phyloP scores from a whole-genome alignment of 257 asterid species.

The Petunia axillaris region DNA sequence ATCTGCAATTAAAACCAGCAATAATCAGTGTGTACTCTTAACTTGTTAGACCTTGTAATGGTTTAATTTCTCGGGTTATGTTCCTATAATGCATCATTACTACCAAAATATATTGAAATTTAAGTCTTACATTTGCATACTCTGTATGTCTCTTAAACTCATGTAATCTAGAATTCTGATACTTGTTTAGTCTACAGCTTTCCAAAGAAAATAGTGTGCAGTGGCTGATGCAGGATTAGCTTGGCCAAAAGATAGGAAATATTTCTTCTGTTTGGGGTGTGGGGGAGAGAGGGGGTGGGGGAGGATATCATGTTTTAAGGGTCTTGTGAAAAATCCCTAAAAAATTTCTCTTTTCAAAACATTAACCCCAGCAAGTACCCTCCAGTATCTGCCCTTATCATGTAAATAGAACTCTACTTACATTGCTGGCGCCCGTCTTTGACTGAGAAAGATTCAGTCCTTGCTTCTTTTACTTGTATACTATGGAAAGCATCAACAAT shows the following conservation, averaged over 20 bases:
- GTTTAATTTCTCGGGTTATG: neutral
- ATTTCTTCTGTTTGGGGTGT: neutral
- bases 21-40: neutral
- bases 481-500: constrained; percentile 25
- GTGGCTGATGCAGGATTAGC: neutral
- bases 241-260: too few relatives aligned
- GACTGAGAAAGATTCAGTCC: constrained; percentile 43
- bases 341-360: neutral
- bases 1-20: constrained; percentile 42
- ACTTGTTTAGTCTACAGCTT: neutral
- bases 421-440: constrained; percentile 46
- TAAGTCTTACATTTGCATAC: neutral
- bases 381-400: neutral
- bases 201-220: neutral
- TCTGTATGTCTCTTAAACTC: neutral
- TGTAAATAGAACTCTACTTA: constrained; percentile 29
- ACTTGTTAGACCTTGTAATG: neutral
- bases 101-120: neutral
- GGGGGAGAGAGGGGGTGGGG: too few relatives aligned
- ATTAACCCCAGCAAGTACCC: neutral
- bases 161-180: neutral
- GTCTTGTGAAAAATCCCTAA: neutral
- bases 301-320: too few relatives aligned
- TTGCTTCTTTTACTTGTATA: constrained; percentile 43
- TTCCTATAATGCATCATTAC: neutral